phyloP scores from a whole-genome alignment of 208 protist species.

The Trichomonas gallinae region DNA sequence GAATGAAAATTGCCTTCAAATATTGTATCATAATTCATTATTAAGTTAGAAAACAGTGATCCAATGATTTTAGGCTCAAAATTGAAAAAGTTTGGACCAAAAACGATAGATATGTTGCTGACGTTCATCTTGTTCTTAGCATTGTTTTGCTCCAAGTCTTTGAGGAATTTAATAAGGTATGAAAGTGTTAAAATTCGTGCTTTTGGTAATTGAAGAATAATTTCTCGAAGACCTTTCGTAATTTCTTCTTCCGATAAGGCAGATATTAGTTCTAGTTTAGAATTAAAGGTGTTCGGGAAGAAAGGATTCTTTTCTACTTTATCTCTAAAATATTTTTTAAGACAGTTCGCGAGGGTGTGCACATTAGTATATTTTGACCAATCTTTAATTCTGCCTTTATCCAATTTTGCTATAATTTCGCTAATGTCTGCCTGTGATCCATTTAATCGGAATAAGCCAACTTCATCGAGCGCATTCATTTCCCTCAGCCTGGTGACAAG shows the following conservation, averaged over 20 bases:
- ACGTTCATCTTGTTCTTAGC: neutral
- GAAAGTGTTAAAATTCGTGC: neutral
- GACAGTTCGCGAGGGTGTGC: neutral
- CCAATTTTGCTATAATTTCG: neutral
- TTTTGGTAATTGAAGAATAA: neutral
- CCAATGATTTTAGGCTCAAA: neutral
- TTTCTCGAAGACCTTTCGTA: neutral
- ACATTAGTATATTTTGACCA: neutral
- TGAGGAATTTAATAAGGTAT: neutral
- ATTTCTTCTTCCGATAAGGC: neutral
- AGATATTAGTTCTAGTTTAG: neutral
- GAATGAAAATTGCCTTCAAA: neutral
- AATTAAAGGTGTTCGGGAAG: neutral
- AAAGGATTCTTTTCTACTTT: neutral
- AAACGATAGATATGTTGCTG: neutral
- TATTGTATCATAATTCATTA: neutral
- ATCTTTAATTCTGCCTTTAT: neutral
- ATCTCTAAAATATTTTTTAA: neutral
- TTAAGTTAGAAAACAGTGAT: neutral
- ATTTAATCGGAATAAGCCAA: neutral
- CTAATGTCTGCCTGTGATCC: neutral
- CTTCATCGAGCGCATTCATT: neutral
- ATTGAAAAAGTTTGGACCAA: neutral
- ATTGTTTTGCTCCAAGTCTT: neutral
- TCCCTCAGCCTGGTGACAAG: neutral